Evolutionary conservation across 2,329 filamentous ascomycete species (phyloP), one percentile per base, ranked within the genome.

Genomic region (Mycosphaerella sp.): DNA sequence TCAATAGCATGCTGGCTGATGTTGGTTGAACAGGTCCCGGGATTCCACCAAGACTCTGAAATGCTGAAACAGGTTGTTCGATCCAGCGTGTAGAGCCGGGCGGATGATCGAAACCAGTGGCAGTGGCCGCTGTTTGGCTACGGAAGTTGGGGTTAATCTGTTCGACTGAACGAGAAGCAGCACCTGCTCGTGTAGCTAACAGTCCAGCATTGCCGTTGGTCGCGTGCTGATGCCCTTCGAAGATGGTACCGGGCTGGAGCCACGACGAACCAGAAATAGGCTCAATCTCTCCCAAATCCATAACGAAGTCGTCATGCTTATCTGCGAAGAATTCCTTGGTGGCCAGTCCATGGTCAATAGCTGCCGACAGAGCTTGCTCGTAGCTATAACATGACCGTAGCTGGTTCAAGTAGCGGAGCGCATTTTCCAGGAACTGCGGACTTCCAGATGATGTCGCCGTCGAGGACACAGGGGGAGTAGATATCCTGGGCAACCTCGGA

Each of bases 151-250:
- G 66, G 32, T 68, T 67, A 61, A 68, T 68, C 54, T 68, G 66
- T 52, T 68, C 66, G 8, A 66, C 54, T 12, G 55, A 54, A 52
- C 56, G 60, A 8, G 58, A 48, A 32, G 57, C 39, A 36, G 58
- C 53, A 48, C 52, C 57, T 14, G 54, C 48, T 47, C 56, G 51
- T 51, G 48, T 40, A 12, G 62, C 59, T 17, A 62, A 53, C 3
- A 65, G 44, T 47, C 48, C 55, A 40, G 56, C 42, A 54, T 57
- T 59, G 31, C 54, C 59, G 48, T 66, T 71, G 7, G 72, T 74
- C 17, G 82, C 82, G 62, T 81, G 78, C 64, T 86, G 83, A 26
- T 76, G 80, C 2, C 83, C 83, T 10, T 77, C 76, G 59, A 85
- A 83, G 0, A 81, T 73, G 49, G 79, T 76, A 17, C 83, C 83